These are phyloP conservation scores for Paramecium pentaurelia DNA, from an alignment of 73 alveolate species.

Conservation along the genomic window DNA sequence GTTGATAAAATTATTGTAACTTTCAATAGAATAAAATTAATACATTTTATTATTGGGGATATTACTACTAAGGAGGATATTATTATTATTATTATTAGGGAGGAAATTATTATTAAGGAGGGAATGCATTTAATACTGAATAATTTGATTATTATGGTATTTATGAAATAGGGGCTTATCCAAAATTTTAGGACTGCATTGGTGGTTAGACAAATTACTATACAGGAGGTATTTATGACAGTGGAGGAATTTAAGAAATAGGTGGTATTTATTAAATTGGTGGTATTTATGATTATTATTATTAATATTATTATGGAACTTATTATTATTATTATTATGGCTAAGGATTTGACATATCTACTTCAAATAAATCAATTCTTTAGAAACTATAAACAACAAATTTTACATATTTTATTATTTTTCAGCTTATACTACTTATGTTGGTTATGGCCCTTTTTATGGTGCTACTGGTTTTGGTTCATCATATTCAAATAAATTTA, in stretches of 20 bases:
- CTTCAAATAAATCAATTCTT: background rate
- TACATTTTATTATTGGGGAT: background rate
- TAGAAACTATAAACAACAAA: background rate
- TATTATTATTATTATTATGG: conserved; percentile 8
- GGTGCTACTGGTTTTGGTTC: background rate
- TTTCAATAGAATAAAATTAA: background rate
- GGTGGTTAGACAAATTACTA: background rate
- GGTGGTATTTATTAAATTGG: background rate
- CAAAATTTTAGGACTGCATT: background rate
- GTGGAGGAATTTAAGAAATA: background rate
- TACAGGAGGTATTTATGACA: background rate
- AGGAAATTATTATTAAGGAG: background rate
- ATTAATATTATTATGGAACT: background rate
- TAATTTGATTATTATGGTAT: background rate
- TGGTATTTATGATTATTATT: background rate
- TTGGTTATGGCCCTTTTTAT: background rate
- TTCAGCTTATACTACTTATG: background rate
- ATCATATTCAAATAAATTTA: conserved; percentile 29
- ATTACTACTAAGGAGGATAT: background rate
- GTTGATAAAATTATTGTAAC: background rate
- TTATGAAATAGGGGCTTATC: background rate
- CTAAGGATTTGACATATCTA: background rate
- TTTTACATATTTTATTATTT: background rate
- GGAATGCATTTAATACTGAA: background rate
- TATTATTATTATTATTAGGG: background rate